Evolutionary conservation across 1,284 basidiomycete species (phyloP), one percentile per base, ranked within the genome.

Genomic region (Coniophora puteana): DNA sequence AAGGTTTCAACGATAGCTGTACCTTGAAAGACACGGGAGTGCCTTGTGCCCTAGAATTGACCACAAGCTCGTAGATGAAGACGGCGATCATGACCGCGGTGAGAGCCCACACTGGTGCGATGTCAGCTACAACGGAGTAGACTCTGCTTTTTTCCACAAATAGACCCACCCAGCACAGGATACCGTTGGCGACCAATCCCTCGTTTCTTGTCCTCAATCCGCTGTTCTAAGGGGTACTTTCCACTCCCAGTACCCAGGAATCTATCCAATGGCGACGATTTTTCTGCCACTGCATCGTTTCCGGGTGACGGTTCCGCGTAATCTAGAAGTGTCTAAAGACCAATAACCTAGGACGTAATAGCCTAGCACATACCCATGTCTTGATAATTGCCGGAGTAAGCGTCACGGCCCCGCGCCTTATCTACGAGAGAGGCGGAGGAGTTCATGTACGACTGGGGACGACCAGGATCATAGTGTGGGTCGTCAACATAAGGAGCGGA

Each of bases 141-240:
- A n/a, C 20, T 16, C 14, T 70, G 48, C 8, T 31, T n/a, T 7
- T 8, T 7, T n/a, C n/a, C n/a, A n/a, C n/a, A n/a, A n/a, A n/a
- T n/a, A n/a, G 16, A 49, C 62, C 43, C 43, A 89, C 86, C 76
- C 43, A 89, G 73, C 46, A 86, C 77, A 7, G 94, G 89, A 59
- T 84, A 77, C 41, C 62, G 75, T 62, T 98, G 94, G 16, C 89
- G 73, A 5, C 88, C 89, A 30, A 94, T 74, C 1, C 90, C 89
- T 33, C 85, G 74, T 55, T 79, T 84, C 69, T 92, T 93, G 55
- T 87, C 72, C 53, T 92, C 84, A 57, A 93, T 92, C 31, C 85
- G 75, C 55, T 92, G 88, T 47, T 87, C 75, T n/a, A 92, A 47
- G 1, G 88, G 84, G 42, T 83, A 80, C 51, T 66, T 69, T n/a